Evolutionary conservation across 768 basidiomycete genomes (phyloP), one percentile per base, ranked within the genome.

Genomic region (Leucocoprinus leucothites): DNA sequence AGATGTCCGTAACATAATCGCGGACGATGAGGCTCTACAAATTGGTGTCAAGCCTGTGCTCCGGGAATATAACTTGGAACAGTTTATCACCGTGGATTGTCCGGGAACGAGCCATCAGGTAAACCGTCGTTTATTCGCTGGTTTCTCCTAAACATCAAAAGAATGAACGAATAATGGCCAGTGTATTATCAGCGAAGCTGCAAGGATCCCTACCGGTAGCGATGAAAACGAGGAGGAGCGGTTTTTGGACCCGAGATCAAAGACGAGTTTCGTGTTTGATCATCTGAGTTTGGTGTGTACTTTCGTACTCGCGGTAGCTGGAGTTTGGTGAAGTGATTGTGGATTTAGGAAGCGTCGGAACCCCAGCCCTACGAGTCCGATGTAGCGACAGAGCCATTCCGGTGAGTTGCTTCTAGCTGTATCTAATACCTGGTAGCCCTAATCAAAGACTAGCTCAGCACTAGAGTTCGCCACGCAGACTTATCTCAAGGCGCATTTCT

Each of bases 1-100:
- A 95, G 96, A 98, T 74, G 84, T 98, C 50, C 90, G 94, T 63
- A 85, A 80, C 67, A 91, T 98, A 67, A 86, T 98, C 65, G 81
- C 82, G 41, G 87, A 95, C 71, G 94, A 98, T 67, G 85, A 86
- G 16, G 74, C 80, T n/a, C 81, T 98, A 43, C 86, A 94, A 64
- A 75, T 79, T 9, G 87, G 88, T 42, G 80, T 96, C 48, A 76
- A 85, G 0, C 89, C 91, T 2, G 88, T 90, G 1, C 69, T 98
- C 53, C 75, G 81, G 48, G 80, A 90, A 57, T 98, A 98, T 71
- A 96, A 98, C 65, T 74, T 91, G 53, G 82, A 84, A 35, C 96
- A 99, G 66, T 89, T 94, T 67, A 88, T 86, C 25, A 84, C 88
- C 21, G 90, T 91, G 22, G 90, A 94, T 58, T 86, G 94, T n/a